Evolutionary conservation across 1,139 yeast genomes (phyloP), one percentile per base, ranked within the genome.

Genomic region (Debaryomyces sp.): DNA sequence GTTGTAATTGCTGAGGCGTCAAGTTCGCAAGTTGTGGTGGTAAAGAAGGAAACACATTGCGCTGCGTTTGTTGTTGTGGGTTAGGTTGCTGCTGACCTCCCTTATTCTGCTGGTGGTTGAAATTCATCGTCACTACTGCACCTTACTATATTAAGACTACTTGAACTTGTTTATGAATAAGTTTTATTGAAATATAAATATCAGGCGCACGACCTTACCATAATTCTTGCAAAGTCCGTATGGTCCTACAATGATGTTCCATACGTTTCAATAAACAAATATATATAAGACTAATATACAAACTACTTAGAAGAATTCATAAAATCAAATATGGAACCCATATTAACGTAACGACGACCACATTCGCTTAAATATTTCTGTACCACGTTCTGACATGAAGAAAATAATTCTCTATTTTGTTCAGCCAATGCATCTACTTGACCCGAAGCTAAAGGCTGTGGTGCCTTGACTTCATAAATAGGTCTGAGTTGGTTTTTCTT

Each of bases 341-440:
- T 85, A 62, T 90, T 90, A 41, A 94, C 97, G 66, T 86, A 92
- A 47, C 97, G 80, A 58, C 97, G 85, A 10, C 97, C 98, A 69
- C 96, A 89, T 55, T 89, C 89, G 46, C 76, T 75, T 60, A 94
- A 71, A 59, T 94, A 94, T 66, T 85, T 85, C 54, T 82, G 81
- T 1, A 89, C 87, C 6, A 90, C 85, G n/a, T 73, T 72, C 45
- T 81, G 76, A 54, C 84, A 78, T 10, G 70, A 59, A n/a, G 67
- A 78, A 60, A 92, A 87, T 32, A 81, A 61, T 13, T 71, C 82
- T 46, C 92, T 73, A 62, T 91, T 91, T 60, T 89, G 96, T 62
- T 89, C 97, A 1, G 89, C 86, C 44, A 90, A 71, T 0, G 94
- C 94, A 48, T 77, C 81, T 13, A 87, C 64, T 54, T 85, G 87